phyloP scores from a whole-genome alignment of 2,329 filamentous ascomycete species.

The Aspergillus fumigatus region DNA sequence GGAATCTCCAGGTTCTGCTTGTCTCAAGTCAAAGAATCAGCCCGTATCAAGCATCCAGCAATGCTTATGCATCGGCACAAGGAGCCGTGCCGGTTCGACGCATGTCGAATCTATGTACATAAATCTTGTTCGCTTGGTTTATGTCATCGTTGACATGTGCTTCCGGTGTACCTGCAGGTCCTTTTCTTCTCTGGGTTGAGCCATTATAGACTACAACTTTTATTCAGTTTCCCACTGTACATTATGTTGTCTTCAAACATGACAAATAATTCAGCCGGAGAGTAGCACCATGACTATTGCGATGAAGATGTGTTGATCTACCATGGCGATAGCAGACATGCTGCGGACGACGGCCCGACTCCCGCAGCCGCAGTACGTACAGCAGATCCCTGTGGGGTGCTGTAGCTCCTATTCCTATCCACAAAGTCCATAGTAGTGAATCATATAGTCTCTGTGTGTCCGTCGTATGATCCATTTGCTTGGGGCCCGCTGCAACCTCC shows the following conservation, averaged over 20 bases:
- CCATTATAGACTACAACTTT: background rate
- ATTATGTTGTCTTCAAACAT: background rate
- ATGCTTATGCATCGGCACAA: background rate
- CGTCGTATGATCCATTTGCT: background rate
- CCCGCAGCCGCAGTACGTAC: slow-evolving; percentile 23
- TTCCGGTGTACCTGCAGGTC: background rate
- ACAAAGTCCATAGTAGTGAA: background rate
- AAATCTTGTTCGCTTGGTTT: background rate
- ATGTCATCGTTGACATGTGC: background rate
- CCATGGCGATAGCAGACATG: background rate
- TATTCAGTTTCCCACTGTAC: background rate
- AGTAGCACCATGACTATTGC: background rate
- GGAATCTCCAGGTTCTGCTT: background rate
- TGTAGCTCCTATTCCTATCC: background rate
- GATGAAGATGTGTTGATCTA: background rate
- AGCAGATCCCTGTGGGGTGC: slow-evolving; percentile 21
- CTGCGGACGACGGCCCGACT: slow-evolving; percentile 19
- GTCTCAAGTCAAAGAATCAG: background rate
- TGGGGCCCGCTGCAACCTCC: background rate
- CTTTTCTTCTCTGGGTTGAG: background rate
- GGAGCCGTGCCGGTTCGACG: background rate
- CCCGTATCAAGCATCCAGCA: background rate
- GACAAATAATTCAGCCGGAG: background rate
- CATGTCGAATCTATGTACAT: background rate
- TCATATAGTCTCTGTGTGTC: background rate